Evolutionary conservation across 2,329 filamentous ascomycete genomes (phyloP).

Genomic region (Eutypella sp.): DNA sequence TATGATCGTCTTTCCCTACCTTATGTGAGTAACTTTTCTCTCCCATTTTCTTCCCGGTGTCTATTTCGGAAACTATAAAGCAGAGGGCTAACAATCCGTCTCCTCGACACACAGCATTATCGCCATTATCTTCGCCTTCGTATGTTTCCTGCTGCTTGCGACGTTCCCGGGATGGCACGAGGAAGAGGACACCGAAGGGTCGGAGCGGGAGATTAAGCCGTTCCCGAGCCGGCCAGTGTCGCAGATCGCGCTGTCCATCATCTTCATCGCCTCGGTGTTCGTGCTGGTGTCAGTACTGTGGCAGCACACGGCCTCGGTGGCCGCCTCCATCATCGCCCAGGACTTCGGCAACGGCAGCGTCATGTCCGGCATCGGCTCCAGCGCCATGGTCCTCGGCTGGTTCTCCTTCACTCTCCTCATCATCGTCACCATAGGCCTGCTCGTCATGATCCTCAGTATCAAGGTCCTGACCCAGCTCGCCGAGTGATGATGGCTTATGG

Average conservation of each 20-base stretch:
- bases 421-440: conserved; percentile 87
- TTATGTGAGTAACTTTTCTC: conserved; percentile 62
- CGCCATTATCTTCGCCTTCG: conserved; percentile 93
- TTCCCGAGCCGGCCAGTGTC: conserved; percentile 91
- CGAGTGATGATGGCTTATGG: conserved; percentile 15
- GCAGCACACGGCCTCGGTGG: conserved; percentile 95
- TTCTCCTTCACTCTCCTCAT: conserved; percentile 92
- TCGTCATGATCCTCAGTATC: conserved; percentile 97
- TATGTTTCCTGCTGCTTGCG: conserved; percentile 89
- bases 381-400: conserved; percentile 96
- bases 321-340: conserved; percentile 78
- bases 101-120: conserved; percentile 70
- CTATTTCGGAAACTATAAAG: background rate
- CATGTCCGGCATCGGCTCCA: conserved; percentile 45
- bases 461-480: conserved; percentile 64
- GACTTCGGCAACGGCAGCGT: conserved; percentile 34
- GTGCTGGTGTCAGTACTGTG: conserved; percentile 72
- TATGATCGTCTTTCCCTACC: conserved; percentile 95
- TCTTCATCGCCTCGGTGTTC: conserved; percentile 72
- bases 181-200: conserved; percentile 73
- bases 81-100: background rate
- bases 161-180: conserved; percentile 98
- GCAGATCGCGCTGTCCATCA: conserved; percentile 87
- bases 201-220: conserved; percentile 85
- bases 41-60: background rate